Evolutionary conservation across 306 rosid genomes (phyloP).

Genomic region (Gleditsia sinensis): DNA sequence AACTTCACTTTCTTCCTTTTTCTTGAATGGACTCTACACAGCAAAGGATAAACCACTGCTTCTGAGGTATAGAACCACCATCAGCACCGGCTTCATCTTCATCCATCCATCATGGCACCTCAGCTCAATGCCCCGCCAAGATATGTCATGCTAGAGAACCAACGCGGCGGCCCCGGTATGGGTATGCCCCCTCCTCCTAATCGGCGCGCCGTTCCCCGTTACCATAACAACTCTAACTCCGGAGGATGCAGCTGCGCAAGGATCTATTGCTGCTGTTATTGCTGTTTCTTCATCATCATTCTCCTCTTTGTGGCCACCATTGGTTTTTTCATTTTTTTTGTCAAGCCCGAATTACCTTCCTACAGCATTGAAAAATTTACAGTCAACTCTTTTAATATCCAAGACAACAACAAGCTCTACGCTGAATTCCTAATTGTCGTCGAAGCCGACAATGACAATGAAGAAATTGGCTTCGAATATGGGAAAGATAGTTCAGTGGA

Average conservation of each 20-base stretch:
- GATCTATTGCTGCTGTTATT: slow-evolving; percentile 41
- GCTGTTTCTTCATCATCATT: slow-evolving; percentile 37
- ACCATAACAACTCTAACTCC: not conserved
- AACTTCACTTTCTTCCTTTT: not conserved
- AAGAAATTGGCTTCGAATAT: slow-evolving; percentile 36
- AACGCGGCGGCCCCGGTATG: too few relatives aligned
- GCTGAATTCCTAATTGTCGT: slow-evolving; percentile 33
- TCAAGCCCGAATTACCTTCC: slow-evolving; percentile 42
- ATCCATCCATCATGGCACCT: slow-evolving; percentile 32
- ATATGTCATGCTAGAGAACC: slow-evolving; percentile 19
- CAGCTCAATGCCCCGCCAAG: not conserved
- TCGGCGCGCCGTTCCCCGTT: slow-evolving; percentile 23
- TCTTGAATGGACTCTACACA: slow-evolving; percentile 12
- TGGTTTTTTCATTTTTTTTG: not conserved
- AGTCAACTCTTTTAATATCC: slow-evolving; percentile 33
- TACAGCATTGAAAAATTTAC: slow-evolving; percentile 37
- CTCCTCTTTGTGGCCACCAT: not conserved
- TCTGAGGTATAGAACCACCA: not conserved
- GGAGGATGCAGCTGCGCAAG: slow-evolving; percentile 8
- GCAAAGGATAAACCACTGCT: not conserved
- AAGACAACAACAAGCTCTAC: slow-evolving; percentile 13
- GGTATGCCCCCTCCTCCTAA: slow-evolving; percentile 21
- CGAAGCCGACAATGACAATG: slow-evolving; percentile 52
- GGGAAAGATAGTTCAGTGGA: slow-evolving; percentile 27
- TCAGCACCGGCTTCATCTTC: not conserved